Percentiles rank a stretch among this genome's conserved stretches.
phyloP scores from a whole-genome alignment of 768 basidiomycete genomes.

The Naganishia kalamii region DNA sequence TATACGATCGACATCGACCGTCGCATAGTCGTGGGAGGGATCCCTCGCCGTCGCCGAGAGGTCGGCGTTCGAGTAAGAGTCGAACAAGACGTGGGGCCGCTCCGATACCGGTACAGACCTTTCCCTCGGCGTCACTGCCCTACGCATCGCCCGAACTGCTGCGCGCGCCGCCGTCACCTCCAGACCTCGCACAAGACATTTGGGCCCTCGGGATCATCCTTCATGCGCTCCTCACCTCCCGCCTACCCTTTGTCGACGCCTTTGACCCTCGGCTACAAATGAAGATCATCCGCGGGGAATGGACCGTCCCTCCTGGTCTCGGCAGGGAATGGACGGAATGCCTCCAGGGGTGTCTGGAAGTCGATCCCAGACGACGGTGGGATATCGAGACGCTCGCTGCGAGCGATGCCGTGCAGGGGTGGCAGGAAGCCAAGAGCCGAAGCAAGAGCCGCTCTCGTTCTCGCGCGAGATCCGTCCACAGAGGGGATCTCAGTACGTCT shows the following conservation, averaged over 20 bases:
- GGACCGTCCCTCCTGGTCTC: slow-evolving; percentile 47
- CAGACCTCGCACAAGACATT: slow-evolving; percentile 73
- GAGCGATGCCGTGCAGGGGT: slow-evolving; percentile 43
- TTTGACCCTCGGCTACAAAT: slow-evolving; percentile 87
- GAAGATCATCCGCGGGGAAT: slow-evolving; percentile 77
- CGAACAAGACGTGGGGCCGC: background rate
- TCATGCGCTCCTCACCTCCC: slow-evolving; percentile 73
- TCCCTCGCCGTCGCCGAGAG: background rate
- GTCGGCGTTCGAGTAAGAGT: background rate
- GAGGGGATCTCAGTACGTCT: background rate
- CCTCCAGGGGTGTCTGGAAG: slow-evolving; percentile 72
- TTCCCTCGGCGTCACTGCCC: slow-evolving; percentile 77
- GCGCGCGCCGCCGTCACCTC: slow-evolving; percentile 49
- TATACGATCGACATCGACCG: background rate
- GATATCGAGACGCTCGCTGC: slow-evolving; percentile 73
- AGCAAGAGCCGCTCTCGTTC: slow-evolving; percentile 30
- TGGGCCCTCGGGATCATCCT: slow-evolving; percentile 93
- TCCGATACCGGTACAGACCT: slow-evolving; percentile 27
- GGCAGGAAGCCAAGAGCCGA: slow-evolving; percentile 37
- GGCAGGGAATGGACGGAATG: slow-evolving; percentile 51
- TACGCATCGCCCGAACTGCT: slow-evolving; percentile 87
- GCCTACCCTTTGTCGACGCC: slow-evolving; percentile 78
- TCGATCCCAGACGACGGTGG: slow-evolving; percentile 62
- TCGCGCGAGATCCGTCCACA: background rate
- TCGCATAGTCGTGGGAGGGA: slow-evolving; percentile 1